Conservation (phyloP, 2,329 filamentous ascomycete species). For the Penicillium sp. region DNA sequence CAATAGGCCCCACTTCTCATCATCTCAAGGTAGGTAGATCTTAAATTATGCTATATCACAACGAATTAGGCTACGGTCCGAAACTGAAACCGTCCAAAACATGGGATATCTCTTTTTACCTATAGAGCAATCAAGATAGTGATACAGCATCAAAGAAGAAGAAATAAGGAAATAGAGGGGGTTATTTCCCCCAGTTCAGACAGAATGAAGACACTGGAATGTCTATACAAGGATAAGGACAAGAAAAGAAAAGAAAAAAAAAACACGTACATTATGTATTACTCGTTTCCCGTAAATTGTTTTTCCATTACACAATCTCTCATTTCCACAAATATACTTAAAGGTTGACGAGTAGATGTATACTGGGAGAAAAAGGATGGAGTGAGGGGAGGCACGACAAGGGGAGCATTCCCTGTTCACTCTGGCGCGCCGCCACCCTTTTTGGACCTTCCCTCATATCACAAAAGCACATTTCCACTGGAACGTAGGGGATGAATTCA, state of each 20-base stretch:
- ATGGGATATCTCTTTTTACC: background rate
- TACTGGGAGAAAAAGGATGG: background rate
- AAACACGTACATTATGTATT: slow-evolving; percentile 22
- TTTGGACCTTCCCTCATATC: background rate
- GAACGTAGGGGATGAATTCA: background rate
- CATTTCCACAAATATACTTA: background rate
- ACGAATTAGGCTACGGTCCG: background rate
- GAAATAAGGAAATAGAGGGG: too few relatives aligned
- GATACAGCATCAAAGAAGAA: too few relatives aligned
- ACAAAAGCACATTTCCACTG: background rate
- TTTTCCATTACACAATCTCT: background rate
- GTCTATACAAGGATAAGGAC: background rate
- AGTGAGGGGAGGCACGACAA: background rate
- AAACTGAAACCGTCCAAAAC: too few relatives aligned
- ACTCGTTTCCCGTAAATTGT: slow-evolving; percentile 21
- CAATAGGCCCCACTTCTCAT: background rate
- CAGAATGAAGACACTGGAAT: background rate
- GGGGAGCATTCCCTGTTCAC: background rate
- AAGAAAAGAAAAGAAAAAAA: background rate
- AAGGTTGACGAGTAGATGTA: background rate
- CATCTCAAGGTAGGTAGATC: background rate
- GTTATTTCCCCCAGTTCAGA: background rate
- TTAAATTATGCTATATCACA: background rate
- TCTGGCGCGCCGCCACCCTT: background rate
- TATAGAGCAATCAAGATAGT: background rate